Percentiles rank a stretch among this genome's conserved stretches.
phyloP scores from a whole-genome alignment of 1,139 yeast species.

The Wickerhamomyces sp. region DNA sequence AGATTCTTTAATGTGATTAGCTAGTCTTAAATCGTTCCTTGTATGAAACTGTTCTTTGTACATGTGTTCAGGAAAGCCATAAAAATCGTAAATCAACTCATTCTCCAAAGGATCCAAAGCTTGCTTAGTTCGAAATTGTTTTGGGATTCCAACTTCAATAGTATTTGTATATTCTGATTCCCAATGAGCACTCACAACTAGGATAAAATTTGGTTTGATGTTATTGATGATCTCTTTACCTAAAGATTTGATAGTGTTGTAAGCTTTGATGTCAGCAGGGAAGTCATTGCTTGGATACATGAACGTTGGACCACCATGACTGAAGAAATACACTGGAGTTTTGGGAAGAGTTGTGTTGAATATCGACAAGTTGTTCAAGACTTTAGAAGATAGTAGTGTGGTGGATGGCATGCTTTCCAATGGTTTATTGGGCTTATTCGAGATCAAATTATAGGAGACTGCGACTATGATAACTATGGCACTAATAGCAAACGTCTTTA shows the following conservation, averaged over 20 bases:
- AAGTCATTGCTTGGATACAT: slow-evolving; percentile 41
- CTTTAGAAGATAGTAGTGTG: background rate
- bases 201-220: slow-evolving; percentile 57
- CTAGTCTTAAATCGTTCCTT: slow-evolving; percentile 35
- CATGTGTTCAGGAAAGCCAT: slow-evolving; percentile 62
- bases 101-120: slow-evolving; percentile 20
- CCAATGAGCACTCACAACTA: slow-evolving; percentile 77
- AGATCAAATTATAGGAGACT: too few species aligned
- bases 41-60: slow-evolving; percentile 60
- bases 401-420: background rate
- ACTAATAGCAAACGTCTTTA: too few species aligned
- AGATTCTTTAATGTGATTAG: slow-evolving; percentile 38
- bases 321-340: slow-evolving; percentile 57
- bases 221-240: slow-evolving; percentile 45
- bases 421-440: too few species aligned
- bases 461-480: too few species aligned
- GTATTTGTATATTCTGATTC: slow-evolving; percentile 38
- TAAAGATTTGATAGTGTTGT: slow-evolving; percentile 39
- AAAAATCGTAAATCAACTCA: slow-evolving; percentile 60
- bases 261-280: slow-evolving; percentile 55
- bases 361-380: slow-evolving; percentile 1
- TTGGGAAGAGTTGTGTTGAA: slow-evolving; percentile 9
- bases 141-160: slow-evolving; percentile 48
- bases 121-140: slow-evolving; percentile 9
- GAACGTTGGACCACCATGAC: slow-evolving; percentile 80